These are phyloP conservation scores for Xylaria longipes DNA, from an alignment of 495 filamentous ascomycete genomes.

Conservation along the genomic window DNA sequence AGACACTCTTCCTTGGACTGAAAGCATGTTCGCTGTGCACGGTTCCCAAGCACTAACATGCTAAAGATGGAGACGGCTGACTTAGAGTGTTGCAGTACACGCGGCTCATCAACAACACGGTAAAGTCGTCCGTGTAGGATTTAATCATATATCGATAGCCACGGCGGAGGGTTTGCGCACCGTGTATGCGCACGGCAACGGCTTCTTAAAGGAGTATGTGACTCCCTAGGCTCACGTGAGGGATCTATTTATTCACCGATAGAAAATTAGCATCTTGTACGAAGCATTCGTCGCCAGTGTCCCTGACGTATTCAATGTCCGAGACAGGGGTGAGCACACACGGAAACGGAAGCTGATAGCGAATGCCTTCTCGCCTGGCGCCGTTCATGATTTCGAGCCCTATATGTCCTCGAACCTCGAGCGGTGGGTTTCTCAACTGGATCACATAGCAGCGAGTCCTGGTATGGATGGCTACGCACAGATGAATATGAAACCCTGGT, in stretches of 20 bases:
- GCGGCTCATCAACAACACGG: constrained; percentile 71
- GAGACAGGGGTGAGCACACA: constrained; percentile 77
- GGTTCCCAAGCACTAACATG: not conserved
- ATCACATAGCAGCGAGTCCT: constrained; percentile 48
- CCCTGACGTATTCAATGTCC: constrained; percentile 84
- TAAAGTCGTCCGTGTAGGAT: constrained; percentile 62
- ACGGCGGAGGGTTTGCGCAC: constrained; percentile 60
- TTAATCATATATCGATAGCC: constrained; percentile 63
- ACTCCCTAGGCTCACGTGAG: not conserved
- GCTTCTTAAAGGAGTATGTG: constrained; percentile 65
- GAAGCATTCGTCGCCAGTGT: constrained; percentile 85
- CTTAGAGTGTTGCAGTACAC: constrained; percentile 53
- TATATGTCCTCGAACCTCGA: constrained; percentile 82
- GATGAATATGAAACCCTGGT: constrained; percentile 81
- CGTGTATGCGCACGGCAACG: constrained; percentile 72
- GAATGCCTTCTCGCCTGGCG: constrained; percentile 83
- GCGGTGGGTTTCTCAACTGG: constrained; percentile 74
- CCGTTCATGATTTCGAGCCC: constrained; percentile 80
- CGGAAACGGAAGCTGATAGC: constrained; percentile 86
- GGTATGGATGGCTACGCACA: constrained; percentile 46
- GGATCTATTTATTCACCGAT: constrained; percentile 17
- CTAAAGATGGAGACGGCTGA: not conserved
- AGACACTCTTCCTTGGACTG: too few species aligned
- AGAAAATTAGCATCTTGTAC: constrained; percentile 65
- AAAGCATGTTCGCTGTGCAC: too few species aligned